Evolutionary conservation across 352 stramenopile genomes (phyloP).

Genomic region (Plasmopara halstedii): DNA sequence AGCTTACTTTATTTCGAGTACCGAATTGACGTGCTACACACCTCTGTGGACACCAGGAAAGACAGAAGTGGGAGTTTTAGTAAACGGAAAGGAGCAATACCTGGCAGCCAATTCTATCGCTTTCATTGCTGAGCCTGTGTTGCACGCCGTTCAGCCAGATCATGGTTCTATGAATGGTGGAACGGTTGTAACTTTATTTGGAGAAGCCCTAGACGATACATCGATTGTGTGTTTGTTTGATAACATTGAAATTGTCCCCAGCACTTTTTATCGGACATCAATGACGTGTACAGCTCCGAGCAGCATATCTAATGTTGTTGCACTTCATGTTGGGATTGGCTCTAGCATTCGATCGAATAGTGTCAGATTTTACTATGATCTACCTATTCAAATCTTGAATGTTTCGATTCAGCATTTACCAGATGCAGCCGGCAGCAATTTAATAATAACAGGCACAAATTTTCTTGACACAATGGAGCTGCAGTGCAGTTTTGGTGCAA

Average conservation of each 20-base stretch:
- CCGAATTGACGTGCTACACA: conserved; percentile 18
- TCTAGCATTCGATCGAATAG: conserved; percentile 19
- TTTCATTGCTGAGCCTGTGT: conserved; percentile 17
- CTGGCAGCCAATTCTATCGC: conserved; percentile 12
- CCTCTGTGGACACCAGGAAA: conserved; percentile 22
- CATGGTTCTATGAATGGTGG: conserved; percentile 21
- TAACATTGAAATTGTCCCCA: conserved; percentile 8
- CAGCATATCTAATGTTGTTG: background rate
- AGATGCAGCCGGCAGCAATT: conserved; percentile 7
- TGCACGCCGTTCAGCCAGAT: conserved; percentile 15
- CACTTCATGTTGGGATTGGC: conserved; percentile 9
- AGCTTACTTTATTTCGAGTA: conserved; percentile 20
- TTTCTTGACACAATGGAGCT: conserved; percentile 26
- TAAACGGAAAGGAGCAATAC: conserved; percentile 14
- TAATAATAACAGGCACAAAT: conserved; percentile 25
- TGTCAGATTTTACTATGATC: conserved; percentile 23
- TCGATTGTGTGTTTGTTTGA: conserved; percentile 22
- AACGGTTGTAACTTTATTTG: conserved; percentile 19
- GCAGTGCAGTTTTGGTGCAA: conserved; percentile 17
- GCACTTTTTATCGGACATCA: conserved; percentile 5
- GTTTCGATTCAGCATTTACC: conserved; percentile 13
- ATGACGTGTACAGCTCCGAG: conserved; percentile 21
- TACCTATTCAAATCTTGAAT: conserved; percentile 9
- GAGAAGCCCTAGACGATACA: conserved; percentile 9
- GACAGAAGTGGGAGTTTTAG: conserved; percentile 18